A percentile compares a stretch with the other conserved stretches of the same genome.
These are phyloP conservation scores for Straminergon stramineum DNA, from an alignment of 225 moss, liverwort and hornwort genomes.

Conservation along the genomic window DNA sequence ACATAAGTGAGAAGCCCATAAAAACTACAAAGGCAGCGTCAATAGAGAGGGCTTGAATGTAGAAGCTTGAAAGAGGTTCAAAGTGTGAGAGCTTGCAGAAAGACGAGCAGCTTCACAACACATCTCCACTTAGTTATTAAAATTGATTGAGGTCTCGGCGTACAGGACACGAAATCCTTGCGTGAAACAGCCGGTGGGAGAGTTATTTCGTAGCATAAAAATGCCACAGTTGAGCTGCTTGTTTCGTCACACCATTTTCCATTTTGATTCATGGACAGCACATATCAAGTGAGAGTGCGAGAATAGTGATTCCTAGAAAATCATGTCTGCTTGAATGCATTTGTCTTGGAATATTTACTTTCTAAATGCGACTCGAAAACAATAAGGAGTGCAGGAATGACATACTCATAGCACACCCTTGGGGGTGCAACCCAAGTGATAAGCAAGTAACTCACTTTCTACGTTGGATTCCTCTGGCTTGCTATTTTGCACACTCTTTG, in stretches of 20 bases:
- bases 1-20: not conserved
- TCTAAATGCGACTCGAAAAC: not conserved
- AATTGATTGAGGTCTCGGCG: not conserved
- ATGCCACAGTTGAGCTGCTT: not conserved
- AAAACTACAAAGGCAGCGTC: not conserved
- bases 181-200: not conserved
- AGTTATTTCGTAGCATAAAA: not conserved
- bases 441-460: slow-evolving; percentile 41
- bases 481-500: not conserved
- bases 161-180: not conserved
- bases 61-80: not conserved
- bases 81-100: not conserved
- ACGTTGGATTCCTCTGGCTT: slow-evolving; percentile 30
- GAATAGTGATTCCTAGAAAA: not conserved
- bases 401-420: slow-evolving; percentile 2
- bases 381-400: not conserved
- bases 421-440: slow-evolving; percentile 63
- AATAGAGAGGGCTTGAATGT: not conserved
- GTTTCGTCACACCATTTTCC: not conserved
- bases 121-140: not conserved
- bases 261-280: not conserved
- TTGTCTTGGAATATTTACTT: not conserved
- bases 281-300: not conserved
- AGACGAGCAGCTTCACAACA: not conserved
- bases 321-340: not conserved